Evolutionary conservation across 352 stramenopile genomes (phyloP).

Genomic region (Discostella stelligera): DNA sequence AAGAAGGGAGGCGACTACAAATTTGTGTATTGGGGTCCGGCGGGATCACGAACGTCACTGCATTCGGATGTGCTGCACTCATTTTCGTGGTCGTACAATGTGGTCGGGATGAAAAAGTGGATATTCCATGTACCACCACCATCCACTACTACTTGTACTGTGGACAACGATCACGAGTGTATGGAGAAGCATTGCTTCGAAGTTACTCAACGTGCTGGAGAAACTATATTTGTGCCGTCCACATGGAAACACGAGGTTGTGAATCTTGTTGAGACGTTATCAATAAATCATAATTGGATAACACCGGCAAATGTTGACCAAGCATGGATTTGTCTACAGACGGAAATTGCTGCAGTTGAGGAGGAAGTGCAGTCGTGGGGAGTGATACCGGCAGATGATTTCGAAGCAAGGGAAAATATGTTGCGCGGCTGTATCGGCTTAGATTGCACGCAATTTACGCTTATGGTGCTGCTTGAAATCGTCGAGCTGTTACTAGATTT

Average conservation of each 20-base stretch:
- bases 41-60: conserved; percentile 87
- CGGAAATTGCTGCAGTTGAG: conserved; percentile 65
- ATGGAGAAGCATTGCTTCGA: conserved; percentile 26
- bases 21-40: conserved; percentile 95
- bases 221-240: conserved; percentile 94
- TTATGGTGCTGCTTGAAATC: neutral
- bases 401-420: conserved; percentile 69
- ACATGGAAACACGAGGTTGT: conserved; percentile 94
- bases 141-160: neutral
- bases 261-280: conserved; percentile 91
- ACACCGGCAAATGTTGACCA: conserved; percentile 70
- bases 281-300: conserved; percentile 98
- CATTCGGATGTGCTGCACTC: conserved; percentile 96
- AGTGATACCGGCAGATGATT: conserved; percentile 34
- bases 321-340: conserved; percentile 55
- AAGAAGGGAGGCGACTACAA: conserved; percentile 83
- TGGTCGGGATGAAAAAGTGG: conserved; percentile 93
- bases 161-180: neutral
- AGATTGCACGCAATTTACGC: conserved; percentile 35
- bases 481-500: neutral
- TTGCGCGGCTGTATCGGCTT: conserved; percentile 70
- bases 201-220: conserved; percentile 77
- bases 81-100: conserved; percentile 97
- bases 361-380: conserved; percentile 60
- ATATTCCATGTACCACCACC: conserved; percentile 59